Percentiles rank a stretch among this genome's conserved stretches.
These are phyloP conservation scores for Boehmeria nivea DNA, from an alignment of 306 rosid species.

Conservation along the genomic window DNA sequence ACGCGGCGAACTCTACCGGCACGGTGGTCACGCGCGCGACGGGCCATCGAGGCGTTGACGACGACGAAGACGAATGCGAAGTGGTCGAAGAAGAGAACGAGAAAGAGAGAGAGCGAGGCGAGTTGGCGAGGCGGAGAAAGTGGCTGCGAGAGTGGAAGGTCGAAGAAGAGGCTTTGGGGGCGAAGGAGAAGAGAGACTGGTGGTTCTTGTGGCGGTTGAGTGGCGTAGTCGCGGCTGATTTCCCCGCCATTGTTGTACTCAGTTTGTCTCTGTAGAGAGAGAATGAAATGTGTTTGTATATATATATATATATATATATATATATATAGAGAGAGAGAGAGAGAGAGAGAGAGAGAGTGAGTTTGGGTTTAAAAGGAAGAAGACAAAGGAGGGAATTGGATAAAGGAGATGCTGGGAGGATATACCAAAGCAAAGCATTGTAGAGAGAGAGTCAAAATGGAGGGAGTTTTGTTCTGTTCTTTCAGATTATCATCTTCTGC, in stretches of 20 bases:
- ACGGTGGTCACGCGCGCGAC: constrained; percentile 52
- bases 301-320: background rate
- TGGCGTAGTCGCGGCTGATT: constrained; percentile 30
- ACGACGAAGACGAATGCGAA: constrained; percentile 1
- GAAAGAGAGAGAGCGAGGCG: constrained; percentile 6
- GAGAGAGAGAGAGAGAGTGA: background rate
- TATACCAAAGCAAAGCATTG: constrained; percentile 15
- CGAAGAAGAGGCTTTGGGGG: constrained; percentile 24
- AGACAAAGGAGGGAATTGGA: background rate
- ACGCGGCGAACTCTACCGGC: constrained; percentile 52
- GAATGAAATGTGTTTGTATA: background rate
- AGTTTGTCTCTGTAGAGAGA: background rate
- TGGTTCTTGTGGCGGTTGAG: constrained; percentile 32
- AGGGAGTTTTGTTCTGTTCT: background rate
- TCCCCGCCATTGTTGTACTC: constrained; percentile 38
- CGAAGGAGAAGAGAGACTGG: constrained; percentile 37
- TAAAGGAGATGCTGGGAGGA: constrained; percentile 39
- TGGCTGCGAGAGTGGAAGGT: constrained; percentile 13
- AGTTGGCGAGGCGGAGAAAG: constrained; percentile 33
- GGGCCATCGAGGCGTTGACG: constrained; percentile 25
- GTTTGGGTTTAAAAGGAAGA: background rate
- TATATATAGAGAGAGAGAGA: background rate
- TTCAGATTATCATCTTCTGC: constrained; percentile 5
- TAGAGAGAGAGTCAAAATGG: background rate
- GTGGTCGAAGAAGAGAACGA: constrained; percentile 16